Evolutionary conservation across 768 basidiomycete species (phyloP), one percentile per base, ranked within the genome.

Genomic region (Melanogaster broomeanus): DNA sequence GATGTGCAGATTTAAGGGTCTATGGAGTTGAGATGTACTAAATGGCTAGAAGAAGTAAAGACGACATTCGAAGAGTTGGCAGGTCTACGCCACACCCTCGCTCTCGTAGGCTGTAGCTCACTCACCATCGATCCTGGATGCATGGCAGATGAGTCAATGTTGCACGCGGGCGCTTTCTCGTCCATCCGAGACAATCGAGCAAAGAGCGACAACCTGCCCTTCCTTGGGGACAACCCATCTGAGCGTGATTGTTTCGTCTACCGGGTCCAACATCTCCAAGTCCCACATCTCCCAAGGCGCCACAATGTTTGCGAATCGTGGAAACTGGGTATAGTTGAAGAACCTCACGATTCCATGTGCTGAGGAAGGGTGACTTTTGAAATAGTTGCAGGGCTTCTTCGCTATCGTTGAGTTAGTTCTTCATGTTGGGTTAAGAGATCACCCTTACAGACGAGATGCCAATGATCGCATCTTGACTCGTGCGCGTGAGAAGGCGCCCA

Each of bases 281-380:
- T 53, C 62, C 70, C 69, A 72, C 8, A 50, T 54, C 48, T 72
- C 68, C 15, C 40, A 37, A 6, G 59, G 3, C 4, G 57, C 19
- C 19, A 49, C 16, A 7, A 59, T 62, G 46, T 86, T 85, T 0
- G 74, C 68, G 64, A 88, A 89, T 92, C 90, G 58, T 83, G 84
- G 6, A 87, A 55, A 3, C 77, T 76, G 2, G 82, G 61, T 91
- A 92, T 18, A 73, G 49, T 33, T 74, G 68, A 22, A 93, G 73
- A 4, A 80, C 82, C 0, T 74, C 77, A 0, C 82, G 80, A 61
- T 91, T 76, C 91, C 90, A 93, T 2, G 75, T 69, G 3, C 61
- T 58, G 66, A 93, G 94, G 76, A 92, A 93, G 0, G 84, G 77
- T 28, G 72, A 79, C 46, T 72, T 67, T 44, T 62, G 53, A 61